Evolutionary conservation across 345 rosid genomes (phyloP).

Genomic region (Litchi chinensis): DNA sequence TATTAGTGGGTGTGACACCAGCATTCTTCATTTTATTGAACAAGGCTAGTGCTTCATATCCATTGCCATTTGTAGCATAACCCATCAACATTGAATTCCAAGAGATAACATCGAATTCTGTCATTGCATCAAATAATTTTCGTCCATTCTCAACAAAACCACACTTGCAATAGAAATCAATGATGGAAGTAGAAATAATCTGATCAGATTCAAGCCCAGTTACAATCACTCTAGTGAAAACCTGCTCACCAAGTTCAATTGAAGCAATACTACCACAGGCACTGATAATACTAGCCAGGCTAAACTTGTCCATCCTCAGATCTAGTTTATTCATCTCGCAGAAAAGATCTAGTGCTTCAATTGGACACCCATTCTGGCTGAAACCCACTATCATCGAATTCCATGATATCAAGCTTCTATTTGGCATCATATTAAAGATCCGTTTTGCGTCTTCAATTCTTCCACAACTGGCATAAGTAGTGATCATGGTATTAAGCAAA

Average conservation of each 20-base stretch:
- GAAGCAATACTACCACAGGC: constrained; percentile 70
- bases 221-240: constrained; percentile 57
- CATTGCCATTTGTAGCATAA: constrained; percentile 81
- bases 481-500: constrained; percentile 81
- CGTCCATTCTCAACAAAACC: constrained; percentile 55
- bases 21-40: constrained; percentile 69
- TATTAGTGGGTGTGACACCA: constrained; percentile 49
- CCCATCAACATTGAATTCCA: constrained; percentile 93
- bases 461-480: constrained; percentile 67
- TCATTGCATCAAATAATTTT: constrained; percentile 60
- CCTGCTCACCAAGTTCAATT: constrained; percentile 75
- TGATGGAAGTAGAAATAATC: constrained; percentile 67
- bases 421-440: constrained; percentile 53
- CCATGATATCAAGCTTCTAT: constrained; percentile 81
- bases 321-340: constrained; percentile 59
- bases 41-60: constrained; percentile 57
- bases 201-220: constrained; percentile 70
- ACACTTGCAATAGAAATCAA: constrained; percentile 80
- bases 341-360: constrained; percentile 68
- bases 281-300: constrained; percentile 67
- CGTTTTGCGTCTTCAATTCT: constrained; percentile 70
- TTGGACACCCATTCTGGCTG: constrained; percentile 68
- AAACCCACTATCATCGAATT: constrained; percentile 82
- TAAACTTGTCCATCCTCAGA: constrained; percentile 62
- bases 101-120: constrained; percentile 58